Evolutionary conservation across 257 asterid genomes (phyloP), one percentile per base, ranked within the genome.

Genomic region (Anisodus acutangulus): DNA sequence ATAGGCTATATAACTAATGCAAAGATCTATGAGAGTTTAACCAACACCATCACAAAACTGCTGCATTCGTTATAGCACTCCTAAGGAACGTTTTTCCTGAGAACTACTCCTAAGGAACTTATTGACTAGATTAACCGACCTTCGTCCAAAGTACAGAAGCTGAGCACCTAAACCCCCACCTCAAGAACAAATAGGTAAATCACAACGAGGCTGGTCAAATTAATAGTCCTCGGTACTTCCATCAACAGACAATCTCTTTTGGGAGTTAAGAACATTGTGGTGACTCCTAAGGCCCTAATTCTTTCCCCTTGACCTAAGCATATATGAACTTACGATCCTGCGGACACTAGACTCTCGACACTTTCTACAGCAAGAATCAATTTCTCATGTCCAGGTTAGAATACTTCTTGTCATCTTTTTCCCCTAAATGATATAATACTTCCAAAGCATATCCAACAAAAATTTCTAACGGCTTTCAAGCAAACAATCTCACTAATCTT

Each of bases 391-490:
- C n/a, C n/a, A 47, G 39, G 5, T 47, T 45, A 41, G 5, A 3
- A 3, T 41, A 41, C 45, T 3, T 41, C 45, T 41, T 41, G 45
- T 41, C 45, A 41, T 41, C 45, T 41, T 41, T 41, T 12, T 35
- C 45, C 45, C 9, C 47, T 4, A 66, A 66, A 31, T 66, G 45
- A 35, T 35, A 64, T 9, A 26, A 26, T 11, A 66, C 72, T 35
- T 35, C 8, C 16, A 35, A 31, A 35, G 47, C 12, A 64, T 26
- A 35, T 5, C 9, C 26, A 59, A 58, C 92, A 95, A 88, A 80
- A 41, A 41, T 0, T 41, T 41, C 45, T 62, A n/a, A 2, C 6
- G 3, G 45, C 71, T 64, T 64, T 26, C 71, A 64, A 64, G n/a
- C 71, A 64, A 4, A 31, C 43, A 31, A 11, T 45, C 17, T 26